Conservation (phyloP, 2,329 filamentous ascomycete species). For the Trichoderma koningii region DNA sequence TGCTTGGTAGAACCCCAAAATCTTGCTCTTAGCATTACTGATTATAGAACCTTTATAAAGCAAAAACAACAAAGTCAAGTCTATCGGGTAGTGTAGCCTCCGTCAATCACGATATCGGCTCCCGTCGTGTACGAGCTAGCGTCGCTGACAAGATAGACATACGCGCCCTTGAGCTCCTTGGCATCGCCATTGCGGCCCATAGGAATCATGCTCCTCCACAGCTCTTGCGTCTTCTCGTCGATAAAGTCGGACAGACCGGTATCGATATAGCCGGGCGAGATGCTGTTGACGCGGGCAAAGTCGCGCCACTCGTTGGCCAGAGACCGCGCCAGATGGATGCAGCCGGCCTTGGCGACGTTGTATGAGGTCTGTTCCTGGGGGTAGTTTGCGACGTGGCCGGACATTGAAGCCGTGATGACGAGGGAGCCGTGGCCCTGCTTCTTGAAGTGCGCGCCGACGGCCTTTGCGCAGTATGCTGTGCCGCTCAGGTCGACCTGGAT, state of each 20-base stretch:
- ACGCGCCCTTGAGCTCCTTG: slow-evolving; percentile 76
- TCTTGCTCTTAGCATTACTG: background rate
- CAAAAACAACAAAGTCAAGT: background rate
- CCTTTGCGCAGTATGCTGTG: slow-evolving; percentile 67
- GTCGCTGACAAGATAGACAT: slow-evolving; percentile 74
- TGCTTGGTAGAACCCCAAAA: background rate
- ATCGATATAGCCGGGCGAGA: slow-evolving; percentile 69
- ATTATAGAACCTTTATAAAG: slow-evolving; percentile 3
- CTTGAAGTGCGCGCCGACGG: slow-evolving; percentile 65
- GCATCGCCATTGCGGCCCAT: slow-evolving; percentile 68
- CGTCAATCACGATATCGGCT: slow-evolving; percentile 70
- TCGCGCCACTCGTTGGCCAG: slow-evolving; percentile 68
- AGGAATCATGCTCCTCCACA: slow-evolving; percentile 75
- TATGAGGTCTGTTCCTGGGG: slow-evolving; percentile 69
- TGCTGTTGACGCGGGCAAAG: slow-evolving; percentile 66
- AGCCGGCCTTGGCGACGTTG: slow-evolving; percentile 64
- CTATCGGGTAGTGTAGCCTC: slow-evolving; percentile 60
- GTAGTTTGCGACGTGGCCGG: slow-evolving; percentile 69
- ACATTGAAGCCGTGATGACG: slow-evolving; percentile 71
- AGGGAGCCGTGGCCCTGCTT: slow-evolving; percentile 65
- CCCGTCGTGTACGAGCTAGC: slow-evolving; percentile 76
- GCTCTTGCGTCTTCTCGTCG: slow-evolving; percentile 65
- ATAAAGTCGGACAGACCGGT: slow-evolving; percentile 69
- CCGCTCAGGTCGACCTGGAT: slow-evolving; percentile 66
- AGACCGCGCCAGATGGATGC: slow-evolving; percentile 49